A percentile compares a stretch with the other conserved stretches of the same genome.
These are phyloP conservation scores for Blastobotrys muscicola DNA, from an alignment of 805 yeast species.

Conservation along the genomic window DNA sequence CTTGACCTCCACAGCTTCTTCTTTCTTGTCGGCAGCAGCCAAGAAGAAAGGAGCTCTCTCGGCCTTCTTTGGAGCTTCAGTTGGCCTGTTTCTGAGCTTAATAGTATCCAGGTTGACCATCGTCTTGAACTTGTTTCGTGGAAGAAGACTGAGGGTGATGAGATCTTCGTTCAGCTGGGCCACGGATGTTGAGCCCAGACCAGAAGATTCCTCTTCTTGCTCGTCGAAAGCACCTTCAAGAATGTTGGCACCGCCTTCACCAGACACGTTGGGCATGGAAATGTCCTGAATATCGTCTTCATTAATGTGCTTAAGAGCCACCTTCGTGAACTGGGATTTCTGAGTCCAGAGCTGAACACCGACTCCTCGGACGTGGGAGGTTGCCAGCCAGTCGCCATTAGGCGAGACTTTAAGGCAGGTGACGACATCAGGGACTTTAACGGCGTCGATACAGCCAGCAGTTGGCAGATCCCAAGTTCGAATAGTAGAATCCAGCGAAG, in stretches of 20 bases:
- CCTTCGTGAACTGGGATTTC: constrained; percentile 68
- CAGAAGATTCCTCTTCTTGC: constrained; percentile 24
- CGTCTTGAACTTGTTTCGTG: constrained; percentile 72
- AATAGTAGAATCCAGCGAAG: constrained; percentile 74
- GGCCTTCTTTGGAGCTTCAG: constrained; percentile 78
- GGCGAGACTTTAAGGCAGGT: constrained; percentile 77
- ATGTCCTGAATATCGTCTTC: constrained; percentile 50
- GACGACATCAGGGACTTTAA: constrained; percentile 65
- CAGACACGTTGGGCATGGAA: constrained; percentile 65
- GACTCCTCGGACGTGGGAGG: constrained; percentile 81
- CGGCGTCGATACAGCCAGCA: constrained; percentile 94
- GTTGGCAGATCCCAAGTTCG: constrained; percentile 98
- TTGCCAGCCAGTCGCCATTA: constrained; percentile 81
- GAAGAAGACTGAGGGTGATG: constrained; percentile 65
- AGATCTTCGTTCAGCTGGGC: constrained; percentile 54
- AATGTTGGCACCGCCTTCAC: constrained; percentile 62
- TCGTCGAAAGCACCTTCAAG: constrained; percentile 69
- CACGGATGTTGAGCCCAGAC: constrained; percentile 26
- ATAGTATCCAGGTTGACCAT: constrained; percentile 75
- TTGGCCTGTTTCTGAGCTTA: constrained; percentile 80
- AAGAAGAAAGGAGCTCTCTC: constrained; percentile 77
- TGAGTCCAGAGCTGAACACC: constrained; percentile 93
- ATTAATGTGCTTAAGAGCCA: constrained; percentile 59
- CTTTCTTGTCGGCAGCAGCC: constrained; percentile 32
- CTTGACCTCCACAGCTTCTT: constrained; percentile 12